These are phyloP conservation scores for Calonectria pseudoreteaudii DNA, from an alignment of 2,329 filamentous ascomycete species.

Conservation along the genomic window DNA sequence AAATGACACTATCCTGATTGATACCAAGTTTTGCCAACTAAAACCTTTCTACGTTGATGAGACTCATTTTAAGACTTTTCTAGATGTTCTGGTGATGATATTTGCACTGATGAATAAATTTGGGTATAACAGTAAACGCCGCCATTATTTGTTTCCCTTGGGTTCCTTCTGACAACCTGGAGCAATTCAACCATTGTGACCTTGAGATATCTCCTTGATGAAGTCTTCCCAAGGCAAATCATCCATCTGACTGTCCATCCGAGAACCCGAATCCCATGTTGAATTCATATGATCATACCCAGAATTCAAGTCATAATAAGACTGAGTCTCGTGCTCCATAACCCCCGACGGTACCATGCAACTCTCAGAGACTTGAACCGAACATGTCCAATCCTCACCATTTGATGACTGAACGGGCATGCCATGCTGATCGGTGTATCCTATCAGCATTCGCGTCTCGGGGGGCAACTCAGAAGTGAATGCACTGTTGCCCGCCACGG, in stretches of 20 bases:
- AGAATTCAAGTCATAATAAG: neutral
- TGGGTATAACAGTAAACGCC: neutral
- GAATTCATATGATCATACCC: neutral
- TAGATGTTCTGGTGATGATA: neutral
- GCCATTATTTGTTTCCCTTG: neutral
- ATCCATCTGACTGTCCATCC: neutral
- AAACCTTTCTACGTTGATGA: neutral
- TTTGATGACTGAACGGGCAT: neutral
- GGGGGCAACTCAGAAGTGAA: neutral
- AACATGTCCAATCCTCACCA: neutral
- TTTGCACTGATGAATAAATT: neutral
- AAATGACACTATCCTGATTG: neutral
- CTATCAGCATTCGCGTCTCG: neutral
- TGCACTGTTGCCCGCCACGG: too few relatives aligned
- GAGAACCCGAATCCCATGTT: neutral
- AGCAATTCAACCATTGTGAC: neutral
- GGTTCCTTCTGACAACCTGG: neutral
- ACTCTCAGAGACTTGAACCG: accelerated
- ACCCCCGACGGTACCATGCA: neutral
- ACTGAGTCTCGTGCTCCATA: too few relatives aligned
- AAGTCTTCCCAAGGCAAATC: neutral
- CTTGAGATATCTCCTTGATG: neutral
- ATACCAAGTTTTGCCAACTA: neutral
- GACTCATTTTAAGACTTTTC: neutral
- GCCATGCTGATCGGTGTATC: too few relatives aligned